phyloP scores from a whole-genome alignment of 441 rosid species.

The Pelargonium myrrhifolium region DNA sequence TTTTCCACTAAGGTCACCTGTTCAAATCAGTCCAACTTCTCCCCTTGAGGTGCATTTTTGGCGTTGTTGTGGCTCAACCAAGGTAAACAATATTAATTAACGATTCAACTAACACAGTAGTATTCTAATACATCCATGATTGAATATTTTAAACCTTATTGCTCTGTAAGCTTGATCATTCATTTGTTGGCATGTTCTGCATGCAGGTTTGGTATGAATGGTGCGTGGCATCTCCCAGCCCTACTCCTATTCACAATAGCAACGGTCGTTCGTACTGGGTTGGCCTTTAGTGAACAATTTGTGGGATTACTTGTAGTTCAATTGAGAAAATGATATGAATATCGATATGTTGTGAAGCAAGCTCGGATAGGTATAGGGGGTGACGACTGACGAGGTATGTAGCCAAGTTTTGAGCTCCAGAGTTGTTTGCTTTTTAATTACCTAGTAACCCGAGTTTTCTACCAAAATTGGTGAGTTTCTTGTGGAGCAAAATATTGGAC shows the following conservation, averaged over 20 bases:
- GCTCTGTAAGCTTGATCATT: not conserved
- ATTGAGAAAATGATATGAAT: not conserved
- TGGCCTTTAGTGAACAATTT: slow-evolving; percentile 43
- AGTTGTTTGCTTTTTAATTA: too few species aligned
- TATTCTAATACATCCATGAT: not conserved
- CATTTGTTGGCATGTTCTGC: slow-evolving; percentile 4
- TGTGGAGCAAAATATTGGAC: too few species aligned
- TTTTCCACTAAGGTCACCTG: slow-evolving; percentile 79
- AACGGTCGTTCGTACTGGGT: slow-evolving; percentile 96
- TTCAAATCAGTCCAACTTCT: slow-evolving; percentile 46
- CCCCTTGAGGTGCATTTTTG: slow-evolving; percentile 81
- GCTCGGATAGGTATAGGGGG: not conserved
- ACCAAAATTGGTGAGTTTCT: too few species aligned
- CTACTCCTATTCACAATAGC: slow-evolving; percentile 71
- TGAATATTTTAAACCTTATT: not conserved
- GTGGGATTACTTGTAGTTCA: not conserved
- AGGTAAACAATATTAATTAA: slow-evolving; percentile 38
- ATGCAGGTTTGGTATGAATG: slow-evolving; percentile 97
- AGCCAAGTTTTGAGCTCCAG: not conserved
- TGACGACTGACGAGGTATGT: not conserved
- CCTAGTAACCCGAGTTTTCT: too few species aligned
- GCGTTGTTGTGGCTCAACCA: slow-evolving; percentile 75
- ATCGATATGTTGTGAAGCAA: not conserved
- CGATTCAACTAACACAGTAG: not conserved
- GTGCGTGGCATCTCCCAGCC: slow-evolving; percentile 63